A percentile compares a stretch with the other conserved stretches of the same genome.
These are phyloP conservation scores for Ophiostoma triangulosporum DNA, from an alignment of 2,329 filamentous ascomycete genomes.

Conservation along the genomic window DNA sequence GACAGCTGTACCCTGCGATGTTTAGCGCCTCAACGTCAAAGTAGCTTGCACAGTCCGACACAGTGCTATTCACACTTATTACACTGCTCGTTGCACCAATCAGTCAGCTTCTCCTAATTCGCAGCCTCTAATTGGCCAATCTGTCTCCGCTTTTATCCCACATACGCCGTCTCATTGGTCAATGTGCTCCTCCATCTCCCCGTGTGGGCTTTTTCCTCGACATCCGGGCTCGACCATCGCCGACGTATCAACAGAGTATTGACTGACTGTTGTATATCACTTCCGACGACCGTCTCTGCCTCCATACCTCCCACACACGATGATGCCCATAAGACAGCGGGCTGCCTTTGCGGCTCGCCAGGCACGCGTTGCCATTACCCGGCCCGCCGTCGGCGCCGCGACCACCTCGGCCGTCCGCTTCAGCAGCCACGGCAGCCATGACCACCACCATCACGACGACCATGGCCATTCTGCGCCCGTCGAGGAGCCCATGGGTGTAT, in stretches of 20 bases:
- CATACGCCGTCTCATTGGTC: not conserved
- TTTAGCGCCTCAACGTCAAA: not conserved
- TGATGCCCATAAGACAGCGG: slow-evolving; percentile 26
- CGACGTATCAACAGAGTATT: not conserved
- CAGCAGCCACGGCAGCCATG: slow-evolving; percentile 20
- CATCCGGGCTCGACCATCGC: slow-evolving; percentile 2
- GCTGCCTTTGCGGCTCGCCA: slow-evolving; percentile 25
- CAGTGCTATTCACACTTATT: no score
- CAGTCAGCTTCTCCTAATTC: slow-evolving; percentile 9
- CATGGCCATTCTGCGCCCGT: slow-evolving; percentile 30
- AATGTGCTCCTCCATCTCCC: not conserved
- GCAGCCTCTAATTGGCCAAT: slow-evolving; percentile 10
- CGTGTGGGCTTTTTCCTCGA: slow-evolving; percentile 7
- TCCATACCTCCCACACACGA: slow-evolving; percentile 13
- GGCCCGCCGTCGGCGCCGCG: slow-evolving; percentile 14
- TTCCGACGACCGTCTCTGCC: not conserved
- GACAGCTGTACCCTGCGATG: not conserved
- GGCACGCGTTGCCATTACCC: slow-evolving; percentile 13
- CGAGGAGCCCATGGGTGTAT: slow-evolving; percentile 44
- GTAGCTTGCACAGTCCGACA: not conserved
- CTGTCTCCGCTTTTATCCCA: not conserved
- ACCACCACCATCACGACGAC: slow-evolving; percentile 9
- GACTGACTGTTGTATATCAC: not conserved
- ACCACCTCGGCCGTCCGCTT: slow-evolving; percentile 24
- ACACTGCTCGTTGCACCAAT: slow-evolving; percentile 1